A percentile compares a stretch with the other conserved stretches of the same genome.
phyloP scores from a whole-genome alignment of 2,329 filamentous ascomycete species.

The Sclerotinia minor region DNA sequence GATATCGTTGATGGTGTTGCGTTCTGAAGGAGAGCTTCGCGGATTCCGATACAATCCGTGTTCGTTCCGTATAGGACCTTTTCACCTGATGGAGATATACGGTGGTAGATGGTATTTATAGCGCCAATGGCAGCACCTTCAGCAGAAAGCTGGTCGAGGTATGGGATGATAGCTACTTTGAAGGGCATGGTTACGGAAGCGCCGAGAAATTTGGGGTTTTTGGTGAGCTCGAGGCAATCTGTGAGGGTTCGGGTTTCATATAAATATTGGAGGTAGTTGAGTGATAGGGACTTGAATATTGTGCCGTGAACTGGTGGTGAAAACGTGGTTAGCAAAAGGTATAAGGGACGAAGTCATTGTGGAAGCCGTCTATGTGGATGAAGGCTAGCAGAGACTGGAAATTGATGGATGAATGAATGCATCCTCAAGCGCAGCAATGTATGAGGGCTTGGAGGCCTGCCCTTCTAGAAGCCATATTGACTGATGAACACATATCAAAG shows the following conservation, averaged over 20 bases:
- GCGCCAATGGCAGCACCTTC: slow-evolving; percentile 74
- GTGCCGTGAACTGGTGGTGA: slow-evolving; percentile 52
- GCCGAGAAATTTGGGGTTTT: slow-evolving; percentile 63
- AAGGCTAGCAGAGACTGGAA: background rate
- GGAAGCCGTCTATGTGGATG: background rate
- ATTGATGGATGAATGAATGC: background rate
- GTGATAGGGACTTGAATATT: slow-evolving; percentile 52
- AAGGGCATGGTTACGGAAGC: slow-evolving; percentile 80
- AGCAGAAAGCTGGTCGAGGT: slow-evolving; percentile 71
- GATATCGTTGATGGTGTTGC: slow-evolving; percentile 46
- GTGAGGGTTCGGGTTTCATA: slow-evolving; percentile 54
- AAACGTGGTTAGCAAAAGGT: background rate
- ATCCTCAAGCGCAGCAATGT: background rate
- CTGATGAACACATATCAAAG: background rate
- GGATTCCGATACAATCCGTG: slow-evolving; percentile 77
- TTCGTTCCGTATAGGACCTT: slow-evolving; percentile 68
- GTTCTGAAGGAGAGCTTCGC: slow-evolving; percentile 68
- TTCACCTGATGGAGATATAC: slow-evolving; percentile 41
- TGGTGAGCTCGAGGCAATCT: slow-evolving; percentile 53
- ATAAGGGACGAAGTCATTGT: background rate
- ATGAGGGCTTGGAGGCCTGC: background rate
- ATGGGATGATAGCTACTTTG: slow-evolving; percentile 73
- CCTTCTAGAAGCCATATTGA: background rate
- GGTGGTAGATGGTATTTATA: slow-evolving; percentile 75
- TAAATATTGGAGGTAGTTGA: slow-evolving; percentile 54